phyloP scores from a whole-genome alignment of 257 asterid species.

The Fraxinus cuspidata region DNA sequence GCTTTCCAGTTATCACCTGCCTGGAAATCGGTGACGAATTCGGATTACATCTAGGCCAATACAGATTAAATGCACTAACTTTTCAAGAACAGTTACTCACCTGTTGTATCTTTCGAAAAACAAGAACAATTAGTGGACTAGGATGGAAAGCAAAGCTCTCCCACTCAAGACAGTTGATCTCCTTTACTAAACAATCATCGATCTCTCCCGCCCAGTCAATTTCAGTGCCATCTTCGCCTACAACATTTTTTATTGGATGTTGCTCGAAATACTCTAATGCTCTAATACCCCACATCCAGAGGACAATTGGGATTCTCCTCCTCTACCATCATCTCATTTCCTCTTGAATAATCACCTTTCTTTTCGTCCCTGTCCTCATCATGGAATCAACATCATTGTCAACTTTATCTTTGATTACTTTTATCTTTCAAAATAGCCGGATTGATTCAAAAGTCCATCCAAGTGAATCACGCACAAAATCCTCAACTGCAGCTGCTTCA shows the following conservation, averaged over 20 bases:
- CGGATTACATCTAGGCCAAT: neutral
- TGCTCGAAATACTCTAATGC: slow-evolving; percentile 89
- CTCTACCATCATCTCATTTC: slow-evolving; percentile 55
- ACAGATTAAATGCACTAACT: neutral
- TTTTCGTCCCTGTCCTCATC: slow-evolving; percentile 35
- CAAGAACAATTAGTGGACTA: slow-evolving; percentile 83
- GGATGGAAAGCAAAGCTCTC: slow-evolving; percentile 98
- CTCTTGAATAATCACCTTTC: slow-evolving; percentile 17
- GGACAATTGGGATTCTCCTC: slow-evolving; percentile 97
- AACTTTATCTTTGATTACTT: slow-evolving; percentile 57
- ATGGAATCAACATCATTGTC: slow-evolving; percentile 33
- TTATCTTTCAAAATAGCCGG: slow-evolving; percentile 51
- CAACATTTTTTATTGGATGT: slow-evolving; percentile 72
- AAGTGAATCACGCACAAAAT: slow-evolving; percentile 63
- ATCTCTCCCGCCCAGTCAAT: slow-evolving; percentile 95
- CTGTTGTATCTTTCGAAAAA: slow-evolving; percentile 89
- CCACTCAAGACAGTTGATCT: slow-evolving; percentile 93
- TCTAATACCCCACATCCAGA: slow-evolving; percentile 91
- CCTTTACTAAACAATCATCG: slow-evolving; percentile 76
- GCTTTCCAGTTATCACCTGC: slow-evolving; percentile 93
- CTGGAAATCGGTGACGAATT: slow-evolving; percentile 39
- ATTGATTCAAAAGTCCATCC: slow-evolving; percentile 63
- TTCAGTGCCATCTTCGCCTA: slow-evolving; percentile 74
- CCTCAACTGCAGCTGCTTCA: slow-evolving; percentile 94
- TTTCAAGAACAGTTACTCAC: slow-evolving; percentile 31